Conservation (phyloP, 2,329 filamentous ascomycete genomes). For the Fusarium sp. region DNA sequence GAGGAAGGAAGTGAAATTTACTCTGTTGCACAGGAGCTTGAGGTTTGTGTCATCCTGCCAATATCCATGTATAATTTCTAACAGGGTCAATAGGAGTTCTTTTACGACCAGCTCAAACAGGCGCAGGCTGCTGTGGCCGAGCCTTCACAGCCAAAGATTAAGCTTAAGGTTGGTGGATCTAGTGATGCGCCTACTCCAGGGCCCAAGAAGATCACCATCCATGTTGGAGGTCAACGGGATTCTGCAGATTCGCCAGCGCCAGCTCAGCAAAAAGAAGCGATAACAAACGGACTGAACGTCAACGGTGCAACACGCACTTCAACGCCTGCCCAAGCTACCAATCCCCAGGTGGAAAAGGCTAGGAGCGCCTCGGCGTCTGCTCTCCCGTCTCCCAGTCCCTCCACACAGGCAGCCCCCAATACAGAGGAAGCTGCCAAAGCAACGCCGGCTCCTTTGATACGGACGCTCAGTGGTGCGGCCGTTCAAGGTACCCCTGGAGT, state of each 20-base stretch:
- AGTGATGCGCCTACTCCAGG: conserved; percentile 58
- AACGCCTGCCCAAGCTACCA: conserved; percentile 36
- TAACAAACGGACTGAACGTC: conserved; percentile 38
- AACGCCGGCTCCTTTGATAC: conserved; percentile 45
- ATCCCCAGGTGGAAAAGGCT: conserved; percentile 53
- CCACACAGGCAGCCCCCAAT: conserved; percentile 52
- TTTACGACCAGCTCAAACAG: conserved; percentile 75
- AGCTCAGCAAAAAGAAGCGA: conserved; percentile 38
- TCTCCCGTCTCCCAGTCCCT: conserved; percentile 60
- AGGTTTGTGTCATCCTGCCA: conserved; percentile 64
- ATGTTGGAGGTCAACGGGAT: conserved; percentile 71
- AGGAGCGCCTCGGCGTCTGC: conserved; percentile 57
- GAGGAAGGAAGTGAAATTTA: conserved; percentile 91
- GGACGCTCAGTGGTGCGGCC: conserved; percentile 30
- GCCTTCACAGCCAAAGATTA: conserved; percentile 81
- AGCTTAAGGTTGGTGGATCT: conserved; percentile 75
- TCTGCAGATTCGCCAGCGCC: conserved; percentile 65
- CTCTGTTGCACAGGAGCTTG: conserved; percentile 79
- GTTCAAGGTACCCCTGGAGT: conserved; percentile 31
- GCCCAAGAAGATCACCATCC: conserved; percentile 77
- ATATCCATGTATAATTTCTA: conserved; percentile 6
- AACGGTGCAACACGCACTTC: conserved; percentile 42
- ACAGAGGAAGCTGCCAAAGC: conserved; percentile 52
- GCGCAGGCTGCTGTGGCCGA: conserved; percentile 80
- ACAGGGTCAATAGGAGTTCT: conserved; percentile 69